phyloP scores from a whole-genome alignment of 1,284 basidiomycete species.

The Irpex rosettiformis region DNA sequence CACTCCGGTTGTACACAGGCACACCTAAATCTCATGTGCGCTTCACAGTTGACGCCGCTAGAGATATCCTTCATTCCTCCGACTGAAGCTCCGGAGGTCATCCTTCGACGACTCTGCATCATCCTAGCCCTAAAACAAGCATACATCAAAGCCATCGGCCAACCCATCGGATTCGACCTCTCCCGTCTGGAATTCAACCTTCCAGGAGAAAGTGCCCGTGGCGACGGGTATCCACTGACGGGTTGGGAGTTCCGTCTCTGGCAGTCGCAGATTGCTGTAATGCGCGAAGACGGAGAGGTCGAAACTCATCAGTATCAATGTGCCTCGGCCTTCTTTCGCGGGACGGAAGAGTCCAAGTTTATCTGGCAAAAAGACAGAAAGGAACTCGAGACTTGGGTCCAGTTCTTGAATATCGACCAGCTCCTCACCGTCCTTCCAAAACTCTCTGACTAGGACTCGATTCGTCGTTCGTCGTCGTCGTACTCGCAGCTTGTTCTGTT shows the following conservation, averaged over 20 bases:
- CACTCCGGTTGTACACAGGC: neutral
- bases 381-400: constrained; percentile 71
- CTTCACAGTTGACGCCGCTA: constrained; percentile 53
- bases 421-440: constrained; percentile 74
- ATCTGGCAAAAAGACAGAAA: constrained; percentile 66
- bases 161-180: constrained; percentile 75
- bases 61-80: constrained; percentile 52
- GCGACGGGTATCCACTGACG: constrained; percentile 60
- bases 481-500: neutral
- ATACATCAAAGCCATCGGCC: constrained; percentile 78
- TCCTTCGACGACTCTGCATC: constrained; percentile 69
- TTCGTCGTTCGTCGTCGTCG: neutral
- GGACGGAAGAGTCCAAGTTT: constrained; percentile 57
- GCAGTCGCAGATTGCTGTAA: constrained; percentile 65
- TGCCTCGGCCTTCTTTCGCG: constrained; percentile 70
- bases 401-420: constrained; percentile 78
- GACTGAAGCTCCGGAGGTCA: constrained; percentile 53
- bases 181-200: constrained; percentile 77
- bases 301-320: constrained; percentile 71
- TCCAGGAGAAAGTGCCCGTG: constrained; percentile 52
- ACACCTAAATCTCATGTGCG: neutral
- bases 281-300: constrained; percentile 38
- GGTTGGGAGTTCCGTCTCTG: constrained; percentile 85
- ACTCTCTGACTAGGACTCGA: constrained; percentile 46
- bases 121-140: constrained; percentile 73